Base-by-base conservation (phyloP, 805 yeast species). In the Blastobotrys peoriensis region DNA sequence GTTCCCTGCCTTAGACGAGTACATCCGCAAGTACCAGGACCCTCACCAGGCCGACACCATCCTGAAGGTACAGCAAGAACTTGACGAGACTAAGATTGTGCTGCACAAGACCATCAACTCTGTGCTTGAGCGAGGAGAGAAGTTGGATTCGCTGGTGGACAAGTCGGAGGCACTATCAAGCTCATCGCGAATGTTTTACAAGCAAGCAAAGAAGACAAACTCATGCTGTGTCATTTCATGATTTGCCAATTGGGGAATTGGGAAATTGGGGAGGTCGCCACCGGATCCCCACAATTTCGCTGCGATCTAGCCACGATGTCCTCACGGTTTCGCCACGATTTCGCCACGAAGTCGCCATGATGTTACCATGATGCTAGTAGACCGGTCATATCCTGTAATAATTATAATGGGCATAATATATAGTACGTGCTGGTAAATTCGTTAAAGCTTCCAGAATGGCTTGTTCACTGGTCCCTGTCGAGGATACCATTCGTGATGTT, bases 31-130 rank as follows among this genome's bases (percentile, higher is more conserved):
- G 60, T 93, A 93, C 68, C 98, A 93, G 69, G 96, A 93, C 63
- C 99, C 99, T 23, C 75, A 83, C 35, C 96, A 93, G 70, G 98
- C 98, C 0, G 99, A 93, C 64, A 83, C 96, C 8, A 80, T 93
- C 51, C 83, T 93, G 95, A 85, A 83, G 64, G 98, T 93, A 18
- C 98, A 93, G 70, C 95, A 88, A 62, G 98, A 93, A 66, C 76
- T 93, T 58, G 98, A 93, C 65, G 98, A 93, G 62, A 93, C 98
- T 30, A 93, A 93, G 71, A 86, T 91, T 56, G 96, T 89, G 34
- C 73, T 93, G 59, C 98, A 93, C 68, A 89, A 91, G 69, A 88
- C 97, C 38, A 91, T 93, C 54, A 97, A 93, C 66, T 75, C 83
- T 50, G 96, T 93, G 5, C 74, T 93, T 62, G 94, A 87, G 65